A percentile compares a stretch with the other conserved stretches of the same genome.
phyloP scores from a whole-genome alignment of 2,329 filamentous ascomycete genomes.

The Magnaporthiopsis incrustans region DNA sequence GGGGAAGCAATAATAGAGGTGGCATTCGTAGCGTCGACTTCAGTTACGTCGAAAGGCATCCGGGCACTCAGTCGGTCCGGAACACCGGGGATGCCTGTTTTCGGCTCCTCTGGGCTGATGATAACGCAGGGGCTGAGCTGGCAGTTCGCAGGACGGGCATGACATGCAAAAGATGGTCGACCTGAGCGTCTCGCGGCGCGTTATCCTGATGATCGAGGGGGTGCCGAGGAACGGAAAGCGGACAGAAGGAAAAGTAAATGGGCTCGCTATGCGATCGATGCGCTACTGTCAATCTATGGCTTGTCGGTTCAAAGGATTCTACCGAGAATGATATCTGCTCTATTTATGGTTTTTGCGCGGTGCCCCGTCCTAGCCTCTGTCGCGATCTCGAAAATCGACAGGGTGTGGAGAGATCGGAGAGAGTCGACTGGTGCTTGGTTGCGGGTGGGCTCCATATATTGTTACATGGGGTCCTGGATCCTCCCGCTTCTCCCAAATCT shows the following conservation, averaged over 20 bases:
- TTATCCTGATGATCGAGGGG: too few species aligned
- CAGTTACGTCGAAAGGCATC: background rate
- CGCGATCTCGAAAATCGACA: background rate
- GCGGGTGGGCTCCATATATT: background rate
- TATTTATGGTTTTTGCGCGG: background rate
- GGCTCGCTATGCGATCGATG: too few species aligned
- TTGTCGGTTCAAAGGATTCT: too few species aligned
- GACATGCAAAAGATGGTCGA: background rate
- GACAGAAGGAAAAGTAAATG: too few species aligned
- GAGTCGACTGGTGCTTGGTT: background rate
- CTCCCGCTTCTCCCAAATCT: background rate
- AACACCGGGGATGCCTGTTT: background rate
- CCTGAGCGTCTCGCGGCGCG: too few species aligned
- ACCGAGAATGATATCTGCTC: too few species aligned
- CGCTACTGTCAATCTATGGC: too few species aligned
- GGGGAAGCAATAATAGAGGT: background rate
- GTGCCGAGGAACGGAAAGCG: too few species aligned
- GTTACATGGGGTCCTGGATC: background rate
- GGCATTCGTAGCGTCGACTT: too few species aligned
- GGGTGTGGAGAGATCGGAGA: background rate
- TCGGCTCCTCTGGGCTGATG: background rate
- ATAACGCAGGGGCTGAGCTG: background rate
- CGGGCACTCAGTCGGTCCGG: background rate
- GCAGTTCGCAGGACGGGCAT: background rate
- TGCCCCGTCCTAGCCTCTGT: background rate